Percentiles rank a stretch among this genome's conserved stretches.
Conservation (phyloP, 495 filamentous ascomycete genomes). For the Endocarpon pusillum region DNA sequence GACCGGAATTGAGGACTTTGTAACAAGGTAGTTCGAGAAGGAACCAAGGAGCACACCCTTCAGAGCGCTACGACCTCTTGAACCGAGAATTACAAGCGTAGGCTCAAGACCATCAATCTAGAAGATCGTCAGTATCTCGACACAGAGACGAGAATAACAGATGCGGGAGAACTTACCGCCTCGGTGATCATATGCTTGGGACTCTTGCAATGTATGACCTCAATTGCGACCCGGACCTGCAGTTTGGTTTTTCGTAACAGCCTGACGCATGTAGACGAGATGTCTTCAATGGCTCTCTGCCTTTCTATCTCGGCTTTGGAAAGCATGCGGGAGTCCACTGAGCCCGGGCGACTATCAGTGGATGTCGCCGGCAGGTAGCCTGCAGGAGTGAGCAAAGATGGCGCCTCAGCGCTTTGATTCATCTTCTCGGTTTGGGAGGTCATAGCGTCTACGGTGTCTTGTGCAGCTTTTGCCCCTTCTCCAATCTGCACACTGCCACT, state of each 20-base stretch:
- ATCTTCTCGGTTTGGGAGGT: conserved; percentile 33
- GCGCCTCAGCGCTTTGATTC: conserved; percentile 10
- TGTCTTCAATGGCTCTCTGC: conserved; percentile 52
- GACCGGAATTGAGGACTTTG: conserved; percentile 88
- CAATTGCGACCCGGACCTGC: conserved; percentile 79
- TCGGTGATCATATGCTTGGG: conserved; percentile 73
- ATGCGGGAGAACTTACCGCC: conserved; percentile 34
- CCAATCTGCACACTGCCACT: conserved; percentile 30
- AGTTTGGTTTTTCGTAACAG: conserved; percentile 76
- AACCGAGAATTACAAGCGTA: conserved; percentile 86
- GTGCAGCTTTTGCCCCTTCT: conserved; percentile 46
- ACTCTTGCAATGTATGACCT: conserved; percentile 96
- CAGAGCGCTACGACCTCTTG: conserved; percentile 71
- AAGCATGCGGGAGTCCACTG: conserved; percentile 24
- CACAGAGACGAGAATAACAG: conserved; percentile 1
- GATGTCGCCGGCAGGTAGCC: conserved; percentile 13
- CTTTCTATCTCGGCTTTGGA: conserved; percentile 60
- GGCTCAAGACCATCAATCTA: conserved; percentile 81
- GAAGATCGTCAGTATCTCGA: conserved; percentile 10
- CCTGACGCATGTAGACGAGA: conserved; percentile 64
- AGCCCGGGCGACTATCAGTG: conserved; percentile 25
- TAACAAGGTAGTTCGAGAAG: conserved; percentile 92
- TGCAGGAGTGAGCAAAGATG: conserved; percentile 16
- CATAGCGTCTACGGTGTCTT: conserved; percentile 47
- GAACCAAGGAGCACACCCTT: conserved; percentile 91